Base-by-base conservation (phyloP, 139 green algal species). In the Chlamydomonas asymmetrica region DNA sequence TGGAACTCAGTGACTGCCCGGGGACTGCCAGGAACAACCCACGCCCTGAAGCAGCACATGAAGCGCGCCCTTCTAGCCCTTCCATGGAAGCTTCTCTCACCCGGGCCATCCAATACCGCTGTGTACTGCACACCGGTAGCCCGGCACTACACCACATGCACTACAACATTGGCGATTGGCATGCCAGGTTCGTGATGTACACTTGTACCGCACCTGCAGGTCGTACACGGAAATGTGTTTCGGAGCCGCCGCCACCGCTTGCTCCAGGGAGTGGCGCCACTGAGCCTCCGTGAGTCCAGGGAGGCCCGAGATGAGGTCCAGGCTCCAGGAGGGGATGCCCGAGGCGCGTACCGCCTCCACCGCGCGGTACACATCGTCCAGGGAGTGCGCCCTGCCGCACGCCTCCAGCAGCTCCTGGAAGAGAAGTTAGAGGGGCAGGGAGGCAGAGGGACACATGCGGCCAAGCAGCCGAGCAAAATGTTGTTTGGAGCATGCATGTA, bases 191-290 rank as follows among this genome's bases (percentile, higher is more conserved):
- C n/a, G n/a, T n/a, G n/a, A n/a, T n/a, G n/a, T n/a, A n/a, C n/a
- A n/a, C n/a, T n/a, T n/a, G n/a, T 39, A 6, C 48, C 52, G 7
- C 40, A 85, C 88, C 87, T 98, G 95, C 27, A 99, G 85, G 86
- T 98, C 96, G 75, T 99, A 99, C 23, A 96, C 85, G 9, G 92
- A 97, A 9, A 99, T 73, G 84, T 98, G 96, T 52, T 78, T 39
- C 3, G 96, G 92, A 22, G 34, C 45, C 3, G 84, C 83, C 7
- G 72, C 83, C 1, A 98, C 57, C 3, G 92, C 92, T 16, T 73
- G 31, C 13, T 82, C 22, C 70, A 99, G 67, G 2, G 85, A 89
- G 25, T 81, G 22, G 45, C 82, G 57, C 94, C 94, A 98, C 9
- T 22, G 18, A 23, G 88, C 83, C 49, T 66, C 34, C 2, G 65